Evolutionary conservation across 1,284 basidiomycete species (phyloP).

Genomic region (Meira nashicola): DNA sequence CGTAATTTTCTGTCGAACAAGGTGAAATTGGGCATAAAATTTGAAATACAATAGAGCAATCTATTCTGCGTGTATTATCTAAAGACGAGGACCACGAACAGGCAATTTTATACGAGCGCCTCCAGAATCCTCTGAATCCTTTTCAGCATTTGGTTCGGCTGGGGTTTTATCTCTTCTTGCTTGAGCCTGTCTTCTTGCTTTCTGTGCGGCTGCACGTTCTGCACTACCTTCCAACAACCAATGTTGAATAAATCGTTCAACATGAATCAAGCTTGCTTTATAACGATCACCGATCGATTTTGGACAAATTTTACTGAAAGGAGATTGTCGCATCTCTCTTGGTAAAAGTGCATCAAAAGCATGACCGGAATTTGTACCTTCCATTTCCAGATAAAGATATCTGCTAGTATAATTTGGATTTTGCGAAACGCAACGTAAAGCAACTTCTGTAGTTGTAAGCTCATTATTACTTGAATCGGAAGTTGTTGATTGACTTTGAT

Average conservation of each 20-base stretch:
- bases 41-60: no score
- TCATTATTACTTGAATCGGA: neutral
- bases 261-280: neutral
- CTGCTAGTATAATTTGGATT: constrained; percentile 4
- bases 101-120: no score
- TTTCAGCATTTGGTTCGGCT: no score
- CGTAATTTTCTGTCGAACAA: no score
- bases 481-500: neutral
- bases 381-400: constrained; percentile 2
- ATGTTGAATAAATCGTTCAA: constrained; percentile 4
- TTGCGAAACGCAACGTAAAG: neutral
- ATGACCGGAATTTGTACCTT: constrained; percentile 1
- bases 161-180: no score
- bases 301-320: neutral
- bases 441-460: neutral
- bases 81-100: no score
- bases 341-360: constrained; percentile 8
- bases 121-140: no score
- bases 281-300: constrained; percentile 1
- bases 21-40: no score
- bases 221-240: constrained; percentile 7
- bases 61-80: no score
- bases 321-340: neutral
- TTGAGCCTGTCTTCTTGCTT: no score
- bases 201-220: no score